phyloP scores from a whole-genome alignment of 2,329 filamentous ascomycete genomes.

The Penicillium fuscoglaucum region DNA sequence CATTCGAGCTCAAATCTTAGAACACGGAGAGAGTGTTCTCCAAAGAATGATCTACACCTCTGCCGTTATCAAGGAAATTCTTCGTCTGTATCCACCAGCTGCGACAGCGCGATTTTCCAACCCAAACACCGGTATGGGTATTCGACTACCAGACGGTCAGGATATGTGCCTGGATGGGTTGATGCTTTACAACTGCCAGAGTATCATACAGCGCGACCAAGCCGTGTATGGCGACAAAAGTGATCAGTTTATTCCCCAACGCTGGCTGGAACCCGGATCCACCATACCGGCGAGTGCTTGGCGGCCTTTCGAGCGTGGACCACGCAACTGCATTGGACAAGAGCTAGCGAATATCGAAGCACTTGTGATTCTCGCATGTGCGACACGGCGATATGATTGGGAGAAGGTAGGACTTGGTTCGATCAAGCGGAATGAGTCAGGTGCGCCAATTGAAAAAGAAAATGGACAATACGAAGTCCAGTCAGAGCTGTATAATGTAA shows the following conservation, averaged over 20 bases:
- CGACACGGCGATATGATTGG: conserved; percentile 19
- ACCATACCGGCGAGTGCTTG: conserved; percentile 43
- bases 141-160: conserved; percentile 7
- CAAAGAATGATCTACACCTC: conserved; percentile 34
- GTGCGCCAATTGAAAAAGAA: neutral
- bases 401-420: conserved; percentile 20
- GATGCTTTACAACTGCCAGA: neutral
- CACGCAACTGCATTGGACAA: conserved; percentile 53
- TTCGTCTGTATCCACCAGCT: conserved; percentile 53
- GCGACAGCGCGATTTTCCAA: conserved; percentile 15
- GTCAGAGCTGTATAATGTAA: conserved; percentile 2
- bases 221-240: conserved; percentile 16
- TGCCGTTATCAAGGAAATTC: conserved; percentile 51
- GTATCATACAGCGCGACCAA: conserved; percentile 21
- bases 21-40: conserved; percentile 43
- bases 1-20: too few relatives aligned
- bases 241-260: conserved; percentile 39
- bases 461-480: conserved; percentile 3
- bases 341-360: conserved; percentile 50
- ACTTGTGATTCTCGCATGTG: conserved; percentile 19
- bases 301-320: conserved; percentile 52
- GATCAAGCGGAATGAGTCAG: neutral
- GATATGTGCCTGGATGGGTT: neutral
- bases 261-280: conserved; percentile 35
- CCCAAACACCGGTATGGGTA: conserved; percentile 11